Evolutionary conservation across 352 stramenopile species (phyloP).

Genomic region (Globisporangium emineosum): DNA sequence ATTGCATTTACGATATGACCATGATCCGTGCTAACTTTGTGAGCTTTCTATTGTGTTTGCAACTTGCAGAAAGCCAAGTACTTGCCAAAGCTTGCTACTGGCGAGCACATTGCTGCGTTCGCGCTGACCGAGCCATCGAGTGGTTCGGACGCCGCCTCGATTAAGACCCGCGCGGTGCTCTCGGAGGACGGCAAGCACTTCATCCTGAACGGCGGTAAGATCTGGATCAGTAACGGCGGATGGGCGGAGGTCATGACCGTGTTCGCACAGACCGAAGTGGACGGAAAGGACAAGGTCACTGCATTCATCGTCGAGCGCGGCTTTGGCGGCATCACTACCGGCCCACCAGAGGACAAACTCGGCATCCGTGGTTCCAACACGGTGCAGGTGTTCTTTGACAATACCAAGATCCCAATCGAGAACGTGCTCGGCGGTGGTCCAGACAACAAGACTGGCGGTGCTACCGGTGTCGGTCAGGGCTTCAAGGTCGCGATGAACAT

Average conservation of each 20-base stretch:
- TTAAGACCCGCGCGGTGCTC: conserved; percentile 88
- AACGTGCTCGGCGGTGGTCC: conserved; percentile 85
- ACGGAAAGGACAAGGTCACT: conserved; percentile 97
- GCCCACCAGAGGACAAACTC: conserved; percentile 96
- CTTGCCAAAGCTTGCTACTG: conserved; percentile 86
- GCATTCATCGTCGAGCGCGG: conserved; percentile 96
- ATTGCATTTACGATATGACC: too few species aligned
- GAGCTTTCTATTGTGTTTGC: neutral
- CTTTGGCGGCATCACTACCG: conserved; percentile 90
- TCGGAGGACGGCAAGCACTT: conserved; percentile 91
- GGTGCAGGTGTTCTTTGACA: conserved; percentile 95
- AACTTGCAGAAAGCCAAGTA: conserved; percentile 79
- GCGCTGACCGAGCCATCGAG: conserved; percentile 90
- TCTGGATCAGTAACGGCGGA: conserved; percentile 97
- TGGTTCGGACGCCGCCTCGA: conserved; percentile 85
- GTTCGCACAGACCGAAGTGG: conserved; percentile 94
- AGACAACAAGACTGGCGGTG: conserved; percentile 68
- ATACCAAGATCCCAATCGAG: conserved; percentile 92
- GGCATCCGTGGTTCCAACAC: conserved; percentile 96
- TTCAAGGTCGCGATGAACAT: conserved; percentile 94
- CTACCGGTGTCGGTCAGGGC: conserved; percentile 78
- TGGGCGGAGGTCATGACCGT: conserved; percentile 97
- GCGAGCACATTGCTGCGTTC: conserved; percentile 84
- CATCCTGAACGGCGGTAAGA: conserved; percentile 93
- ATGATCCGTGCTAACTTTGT: conserved; percentile 2